Base-by-base conservation (phyloP, 495 filamentous ascomycete species). In the Hypoxylon trugodes region DNA sequence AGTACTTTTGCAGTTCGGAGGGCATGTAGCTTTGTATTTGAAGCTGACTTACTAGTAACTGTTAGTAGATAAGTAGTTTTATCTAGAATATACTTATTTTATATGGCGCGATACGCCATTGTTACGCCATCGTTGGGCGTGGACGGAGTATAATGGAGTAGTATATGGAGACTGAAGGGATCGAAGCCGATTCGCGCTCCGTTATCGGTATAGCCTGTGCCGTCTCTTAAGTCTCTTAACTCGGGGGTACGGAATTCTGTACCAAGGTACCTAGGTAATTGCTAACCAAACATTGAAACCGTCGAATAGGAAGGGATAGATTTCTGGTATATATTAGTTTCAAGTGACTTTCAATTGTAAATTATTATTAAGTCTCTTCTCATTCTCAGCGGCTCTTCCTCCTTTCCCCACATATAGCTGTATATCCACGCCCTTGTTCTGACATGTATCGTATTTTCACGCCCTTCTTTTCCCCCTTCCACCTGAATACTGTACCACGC, bases 191-290 rank as follows among this genome's bases (percentile, higher is more conserved):
- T 49, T 42, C 36, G 40, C 40, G 48, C 64, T 67, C 64, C 64
- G 64, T 54, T 67, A 67, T 67, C 64, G 64, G 64, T 51, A n/a
- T n/a, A 53, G 2, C 59, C 64, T 52, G 57, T 47, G 19, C 49
- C 52, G 46, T 52, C 30, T n/a, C 8, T 35, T 15, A 35, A 16
- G 21, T 30, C 50, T 30, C 21, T n/a, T 9, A 41, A 32, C 24
- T 59, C 56, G 56, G 62, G 28, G 22, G 42, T 49, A 46, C 61
- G 54, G 55, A 59, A 16, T 16, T 16, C 35, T 7, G 13, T 18
- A 30, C 6, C 6, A 7, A 19, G 10, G 2, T 3, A 30, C 16
- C 15, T 12, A 48, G 7, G 7, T 19, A 22, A 24, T 3, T 41
- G 15, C 19, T 10, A 32, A 26, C 13, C 15, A 37, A 21, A 38